A percentile compares a stretch with the other conserved stretches of the same genome.
Evolutionary conservation across 139 green algal species (phyloP).

Genomic region (Tetraselmis striata): DNA sequence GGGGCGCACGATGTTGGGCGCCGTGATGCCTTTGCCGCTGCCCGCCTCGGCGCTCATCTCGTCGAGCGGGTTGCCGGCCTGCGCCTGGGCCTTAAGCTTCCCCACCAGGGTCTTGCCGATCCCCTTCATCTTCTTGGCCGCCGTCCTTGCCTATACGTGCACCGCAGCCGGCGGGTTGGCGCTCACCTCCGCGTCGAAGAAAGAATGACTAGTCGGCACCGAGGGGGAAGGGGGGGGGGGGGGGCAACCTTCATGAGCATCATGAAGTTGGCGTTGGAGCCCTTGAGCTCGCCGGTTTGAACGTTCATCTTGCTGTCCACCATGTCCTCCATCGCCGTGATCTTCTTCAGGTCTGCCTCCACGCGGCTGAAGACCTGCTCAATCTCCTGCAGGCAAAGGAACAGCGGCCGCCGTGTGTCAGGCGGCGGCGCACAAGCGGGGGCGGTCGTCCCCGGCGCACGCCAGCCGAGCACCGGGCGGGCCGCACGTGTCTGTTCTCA

Average conservation of each 20-base stretch:
- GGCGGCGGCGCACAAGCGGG: too few relatives aligned
- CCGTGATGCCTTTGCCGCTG: neutral
- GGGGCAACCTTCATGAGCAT: neutral
- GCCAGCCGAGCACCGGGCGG: too few relatives aligned
- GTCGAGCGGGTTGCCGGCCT: neutral
- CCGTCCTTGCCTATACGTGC: neutral
- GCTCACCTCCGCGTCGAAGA: too few relatives aligned
- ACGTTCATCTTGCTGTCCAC: neutral
- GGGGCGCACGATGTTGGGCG: neutral
- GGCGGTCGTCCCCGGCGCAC: too few relatives aligned
- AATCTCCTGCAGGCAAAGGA: neutral
- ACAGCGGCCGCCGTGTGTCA: too few relatives aligned
- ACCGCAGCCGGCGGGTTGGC: too few relatives aligned
- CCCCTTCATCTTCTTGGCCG: neutral
- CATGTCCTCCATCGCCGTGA: neutral
- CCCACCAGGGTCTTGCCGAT: neutral
- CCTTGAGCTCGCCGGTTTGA: neutral
- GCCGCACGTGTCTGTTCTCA: too few relatives aligned
- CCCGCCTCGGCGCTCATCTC: neutral
- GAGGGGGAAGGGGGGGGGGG: too few relatives aligned
- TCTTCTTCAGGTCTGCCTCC: neutral
- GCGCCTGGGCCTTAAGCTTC: neutral
- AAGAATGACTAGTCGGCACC: too few relatives aligned
- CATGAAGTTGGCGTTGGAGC: neutral
- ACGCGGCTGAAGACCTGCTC: neutral